Conservation (phyloP, 2,329 filamentous ascomycete species). For the Penicillium sp. region DNA sequence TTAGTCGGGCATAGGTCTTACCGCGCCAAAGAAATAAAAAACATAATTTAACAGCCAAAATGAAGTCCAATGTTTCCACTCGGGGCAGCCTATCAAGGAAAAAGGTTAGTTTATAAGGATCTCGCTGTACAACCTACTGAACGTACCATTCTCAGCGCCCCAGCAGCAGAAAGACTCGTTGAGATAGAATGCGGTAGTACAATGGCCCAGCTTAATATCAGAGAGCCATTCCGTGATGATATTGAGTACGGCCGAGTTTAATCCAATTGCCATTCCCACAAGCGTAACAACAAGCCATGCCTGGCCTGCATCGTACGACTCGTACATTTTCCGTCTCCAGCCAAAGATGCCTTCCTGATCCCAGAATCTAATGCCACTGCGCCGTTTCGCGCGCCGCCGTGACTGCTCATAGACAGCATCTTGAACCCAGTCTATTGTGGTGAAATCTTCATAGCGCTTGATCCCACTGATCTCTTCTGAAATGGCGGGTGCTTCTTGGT, state of each 20-base stretch:
- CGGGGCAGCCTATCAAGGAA: conserved; percentile 63
- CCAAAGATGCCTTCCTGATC: conserved; percentile 66
- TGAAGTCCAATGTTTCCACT: conserved; percentile 87
- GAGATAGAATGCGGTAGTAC: conserved; percentile 90
- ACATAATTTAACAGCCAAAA: conserved; percentile 79
- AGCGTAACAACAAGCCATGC: conserved; percentile 97
- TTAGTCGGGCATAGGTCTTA: conserved; percentile 41
- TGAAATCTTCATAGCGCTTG: conserved; percentile 98
- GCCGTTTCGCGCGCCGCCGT: conserved; percentile 72
- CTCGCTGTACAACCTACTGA: conserved; percentile 1
- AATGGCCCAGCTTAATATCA: conserved; percentile 95
- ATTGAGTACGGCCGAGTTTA: conserved; percentile 90
- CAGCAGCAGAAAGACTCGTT: conserved; percentile 98
- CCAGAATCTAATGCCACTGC: conserved; percentile 70
- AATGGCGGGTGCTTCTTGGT: conserved; percentile 64
- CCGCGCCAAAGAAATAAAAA: conserved; percentile 82
- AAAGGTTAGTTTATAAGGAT: neutral
- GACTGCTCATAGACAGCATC: conserved; percentile 90
- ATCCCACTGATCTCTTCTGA: conserved; percentile 97
- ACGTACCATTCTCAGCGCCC: conserved; percentile 78
- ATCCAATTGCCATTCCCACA: conserved; percentile 83
- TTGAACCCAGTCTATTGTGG: conserved; percentile 95
- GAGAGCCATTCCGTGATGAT: conserved; percentile 96
- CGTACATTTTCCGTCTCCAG: conserved; percentile 78
- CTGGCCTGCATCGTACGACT: conserved; percentile 93